Base-by-base conservation (phyloP, 2,329 filamentous ascomycete species). In the Talaromyces funiculosus region DNA sequence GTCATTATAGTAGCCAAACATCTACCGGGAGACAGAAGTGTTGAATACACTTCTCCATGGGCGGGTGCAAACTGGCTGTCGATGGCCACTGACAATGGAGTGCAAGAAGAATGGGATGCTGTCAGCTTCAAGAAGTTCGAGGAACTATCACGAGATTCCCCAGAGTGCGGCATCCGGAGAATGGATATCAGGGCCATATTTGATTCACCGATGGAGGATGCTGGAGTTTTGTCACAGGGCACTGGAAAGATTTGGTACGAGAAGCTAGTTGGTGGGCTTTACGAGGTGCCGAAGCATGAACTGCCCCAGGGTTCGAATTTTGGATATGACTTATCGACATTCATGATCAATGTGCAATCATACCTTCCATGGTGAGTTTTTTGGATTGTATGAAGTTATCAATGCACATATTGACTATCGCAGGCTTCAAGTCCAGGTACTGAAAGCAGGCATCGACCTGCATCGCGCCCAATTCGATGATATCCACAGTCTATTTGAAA, bases 51-150 rank as follows among this genome's bases (percentile, higher is more conserved):
- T 35, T 57, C 55, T 7, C 31, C 35, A 24, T 57, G 55, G 55
- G 55, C 55, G n/a, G 55, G 55, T 18, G 42, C 55, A 49, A 57
- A 57, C 5, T 57, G 55, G 55, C 35, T 57, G 7, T 47, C 42
- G 2, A 35, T 35, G 29, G 55, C 42, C 43, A 45, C 31, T 12
- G 43, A 57, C 29, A 45, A 45, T 33, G 29, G 42, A 14, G 16
- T 24, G 4, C 42, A 57, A 12, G 55, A 33, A 26, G 55, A 43
- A 18, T 57, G 33, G 26, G 55, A 57, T 9, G 16, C 42, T 22
- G 31, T 35, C 9, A 45, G 18, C 18, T 57, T 37, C 20, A 33
- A 37, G n/a, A 33, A 35, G 22, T 57, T 57, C 31, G 29, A 24
- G 16, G n/a, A 26, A 14, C 12, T 57, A 29, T 42, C 40, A 4